A percentile compares a stretch with the other conserved stretches of the same genome.
Conservation (phyloP, 176 grass and related monocot species). For the Pontederia paniculata region DNA sequence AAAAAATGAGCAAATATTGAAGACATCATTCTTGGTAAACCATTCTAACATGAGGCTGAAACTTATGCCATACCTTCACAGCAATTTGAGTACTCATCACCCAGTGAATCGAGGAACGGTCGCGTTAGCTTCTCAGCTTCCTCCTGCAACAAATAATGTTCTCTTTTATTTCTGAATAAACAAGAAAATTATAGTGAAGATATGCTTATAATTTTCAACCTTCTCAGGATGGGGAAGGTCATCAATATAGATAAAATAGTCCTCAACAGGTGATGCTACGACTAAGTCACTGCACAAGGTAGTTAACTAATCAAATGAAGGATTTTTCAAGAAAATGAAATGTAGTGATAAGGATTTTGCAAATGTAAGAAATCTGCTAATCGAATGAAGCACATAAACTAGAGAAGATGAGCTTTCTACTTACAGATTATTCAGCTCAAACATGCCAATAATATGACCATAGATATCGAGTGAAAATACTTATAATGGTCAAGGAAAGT, state of each 20-base stretch:
- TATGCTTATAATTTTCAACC: conserved; percentile 31
- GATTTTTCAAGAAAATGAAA: too few relatives aligned
- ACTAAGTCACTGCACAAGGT: conserved; percentile 61
- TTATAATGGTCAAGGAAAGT: conserved; percentile 49
- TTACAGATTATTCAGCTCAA: conserved; percentile 99
- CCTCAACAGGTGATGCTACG: conserved; percentile 83
- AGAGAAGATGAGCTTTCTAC: conserved; percentile 5
- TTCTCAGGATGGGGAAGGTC: conserved; percentile 76
- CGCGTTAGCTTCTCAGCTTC: conserved; percentile 44
- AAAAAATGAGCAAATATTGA: too few relatives aligned
- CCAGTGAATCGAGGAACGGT: conserved; percentile 52
- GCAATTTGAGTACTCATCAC: conserved; percentile 75
- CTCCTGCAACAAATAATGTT: conserved; percentile 30
- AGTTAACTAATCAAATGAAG: not conserved
- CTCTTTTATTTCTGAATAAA: conserved; percentile 13
- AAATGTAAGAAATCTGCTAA: not conserved
- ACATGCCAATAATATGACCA: conserved; percentile 96
- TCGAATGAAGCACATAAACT: not conserved
- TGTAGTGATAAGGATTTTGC: too few relatives aligned
- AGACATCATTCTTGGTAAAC: too few relatives aligned
- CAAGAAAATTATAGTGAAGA: not conserved
- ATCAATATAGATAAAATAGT: conserved; percentile 92
- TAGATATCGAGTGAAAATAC: conserved; percentile 94
- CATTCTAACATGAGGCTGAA: conserved; percentile 4
- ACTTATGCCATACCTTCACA: conserved; percentile 48